Conservation (phyloP, 768 basidiomycete genomes). For the Boletus eberwhitei region DNA sequence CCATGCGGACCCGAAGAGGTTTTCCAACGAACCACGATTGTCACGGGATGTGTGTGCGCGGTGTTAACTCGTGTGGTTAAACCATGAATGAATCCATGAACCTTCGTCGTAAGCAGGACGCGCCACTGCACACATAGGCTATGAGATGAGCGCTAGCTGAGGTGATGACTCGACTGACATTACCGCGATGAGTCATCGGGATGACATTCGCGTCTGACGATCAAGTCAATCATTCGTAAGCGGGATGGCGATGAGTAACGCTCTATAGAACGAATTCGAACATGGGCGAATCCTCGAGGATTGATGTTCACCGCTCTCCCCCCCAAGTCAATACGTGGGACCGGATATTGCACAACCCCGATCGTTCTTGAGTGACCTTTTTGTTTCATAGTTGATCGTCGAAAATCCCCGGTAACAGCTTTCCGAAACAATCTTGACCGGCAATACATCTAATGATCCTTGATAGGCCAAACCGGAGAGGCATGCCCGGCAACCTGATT, state of each 20-base stretch:
- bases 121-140: not conserved
- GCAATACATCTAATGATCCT: conserved; percentile 6
- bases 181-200: not conserved
- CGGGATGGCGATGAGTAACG: not conserved
- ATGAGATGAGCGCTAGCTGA: not conserved
- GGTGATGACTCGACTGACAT: conserved; percentile 10
- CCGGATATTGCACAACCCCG: not conserved
- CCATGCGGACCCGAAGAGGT: conserved; percentile 10
- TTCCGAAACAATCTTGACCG: not conserved
- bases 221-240: conserved; percentile 10
- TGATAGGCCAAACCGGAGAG: conserved; percentile 2
- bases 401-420: conserved; percentile 1
- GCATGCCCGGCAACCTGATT: conserved; percentile 13
- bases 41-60: conserved; percentile 3
- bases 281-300: not conserved
- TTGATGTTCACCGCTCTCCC: not conserved
- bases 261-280: not conserved
- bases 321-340: not conserved
- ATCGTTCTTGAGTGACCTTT: not conserved
- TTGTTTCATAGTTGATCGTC: conserved; percentile 10
- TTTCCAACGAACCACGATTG: not conserved
- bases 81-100: not conserved
- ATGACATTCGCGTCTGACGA: conserved; percentile 5
- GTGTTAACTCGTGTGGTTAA: conserved; percentile 9
- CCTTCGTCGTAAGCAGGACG: not conserved